Conservation (phyloP, 2,329 filamentous ascomycete genomes). For the Paracamarosporium sp. region DNA sequence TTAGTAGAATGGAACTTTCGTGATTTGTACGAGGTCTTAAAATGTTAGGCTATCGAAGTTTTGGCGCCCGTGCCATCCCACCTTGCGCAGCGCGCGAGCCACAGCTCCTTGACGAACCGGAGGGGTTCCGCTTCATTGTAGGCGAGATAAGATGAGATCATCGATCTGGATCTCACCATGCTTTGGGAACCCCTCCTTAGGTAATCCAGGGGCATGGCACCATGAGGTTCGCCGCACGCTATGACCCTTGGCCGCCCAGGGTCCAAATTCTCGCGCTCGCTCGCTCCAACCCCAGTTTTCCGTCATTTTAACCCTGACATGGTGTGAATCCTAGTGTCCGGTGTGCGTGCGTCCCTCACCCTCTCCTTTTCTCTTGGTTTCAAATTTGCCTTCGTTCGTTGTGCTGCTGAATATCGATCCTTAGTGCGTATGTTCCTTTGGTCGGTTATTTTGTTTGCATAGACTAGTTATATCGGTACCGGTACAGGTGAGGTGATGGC, state of each 20-base stretch:
- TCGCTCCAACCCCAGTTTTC: not conserved
- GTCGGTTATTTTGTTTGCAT: too few relatives aligned
- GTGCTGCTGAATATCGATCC: not conserved
- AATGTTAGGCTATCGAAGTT: too few relatives aligned
- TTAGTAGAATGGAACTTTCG: not conserved
- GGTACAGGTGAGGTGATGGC: constrained; percentile 12
- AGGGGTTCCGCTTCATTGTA: not conserved
- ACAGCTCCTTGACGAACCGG: not conserved
- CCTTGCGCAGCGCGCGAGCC: not conserved
- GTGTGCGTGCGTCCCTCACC: not conserved
- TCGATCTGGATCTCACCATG: not conserved
- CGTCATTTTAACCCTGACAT: not conserved
- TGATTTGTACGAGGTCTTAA: too few relatives aligned
- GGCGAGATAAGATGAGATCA: not conserved
- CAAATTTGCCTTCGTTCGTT: not conserved
- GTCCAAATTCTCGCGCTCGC: not conserved
- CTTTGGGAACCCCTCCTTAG: not conserved
- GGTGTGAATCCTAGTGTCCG: not conserved
- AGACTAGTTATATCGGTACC: too few relatives aligned
- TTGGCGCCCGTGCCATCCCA: not conserved
- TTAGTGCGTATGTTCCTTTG: not conserved
- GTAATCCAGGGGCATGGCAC: constrained; percentile 14
- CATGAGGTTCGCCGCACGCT: constrained; percentile 2
- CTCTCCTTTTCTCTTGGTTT: not conserved
- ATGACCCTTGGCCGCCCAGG: not conserved